Conservation (phyloP, 768 basidiomycete genomes). For the Pleurotus platypus region DNA sequence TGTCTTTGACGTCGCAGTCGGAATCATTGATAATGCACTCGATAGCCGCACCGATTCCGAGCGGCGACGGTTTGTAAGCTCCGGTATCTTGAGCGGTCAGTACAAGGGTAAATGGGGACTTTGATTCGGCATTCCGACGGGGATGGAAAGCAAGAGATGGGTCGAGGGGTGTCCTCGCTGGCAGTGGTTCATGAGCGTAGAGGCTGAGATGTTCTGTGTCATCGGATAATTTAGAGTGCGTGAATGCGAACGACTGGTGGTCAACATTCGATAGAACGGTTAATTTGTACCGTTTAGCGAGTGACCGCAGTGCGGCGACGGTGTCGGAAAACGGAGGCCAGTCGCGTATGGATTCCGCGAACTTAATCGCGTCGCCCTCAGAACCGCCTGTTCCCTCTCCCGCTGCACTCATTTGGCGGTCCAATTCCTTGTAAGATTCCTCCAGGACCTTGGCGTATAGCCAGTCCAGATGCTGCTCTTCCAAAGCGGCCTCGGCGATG, state of each 20-base stretch:
- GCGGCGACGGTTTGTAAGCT: slow-evolving; percentile 67
- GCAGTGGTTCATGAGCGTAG: not conserved
- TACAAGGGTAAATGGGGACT: slow-evolving; percentile 62
- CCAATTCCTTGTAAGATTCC: slow-evolving; percentile 36
- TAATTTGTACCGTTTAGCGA: slow-evolving; percentile 64
- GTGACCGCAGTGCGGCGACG: slow-evolving; percentile 49
- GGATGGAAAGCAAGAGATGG: slow-evolving; percentile 40
- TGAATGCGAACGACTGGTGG: slow-evolving; percentile 54
- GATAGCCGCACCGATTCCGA: slow-evolving; percentile 49
- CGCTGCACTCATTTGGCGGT: slow-evolving; percentile 29
- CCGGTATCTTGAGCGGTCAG: slow-evolving; percentile 71
- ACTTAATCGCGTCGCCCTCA: slow-evolving; percentile 28
- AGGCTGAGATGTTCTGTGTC: slow-evolving; percentile 21
- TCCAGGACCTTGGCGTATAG: slow-evolving; percentile 62
- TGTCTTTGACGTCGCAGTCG: slow-evolving; percentile 33
- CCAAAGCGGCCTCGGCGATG: slow-evolving; percentile 52
- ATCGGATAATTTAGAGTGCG: slow-evolving; percentile 52
- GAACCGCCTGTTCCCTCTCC: slow-evolving; percentile 17
- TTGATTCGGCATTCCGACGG: slow-evolving; percentile 32
- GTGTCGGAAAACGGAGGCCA: slow-evolving; percentile 75
- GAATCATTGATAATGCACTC: slow-evolving; percentile 38
- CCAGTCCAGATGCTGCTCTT: slow-evolving; percentile 52
- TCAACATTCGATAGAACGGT: slow-evolving; percentile 79
- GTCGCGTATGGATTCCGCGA: slow-evolving; percentile 54
- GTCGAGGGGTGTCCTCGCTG: slow-evolving; percentile 17